Evolutionary conservation across 1,139 yeast genomes (phyloP), one percentile per base, ranked within the genome.

Genomic region (Scheffersomyces parashehatae): DNA sequence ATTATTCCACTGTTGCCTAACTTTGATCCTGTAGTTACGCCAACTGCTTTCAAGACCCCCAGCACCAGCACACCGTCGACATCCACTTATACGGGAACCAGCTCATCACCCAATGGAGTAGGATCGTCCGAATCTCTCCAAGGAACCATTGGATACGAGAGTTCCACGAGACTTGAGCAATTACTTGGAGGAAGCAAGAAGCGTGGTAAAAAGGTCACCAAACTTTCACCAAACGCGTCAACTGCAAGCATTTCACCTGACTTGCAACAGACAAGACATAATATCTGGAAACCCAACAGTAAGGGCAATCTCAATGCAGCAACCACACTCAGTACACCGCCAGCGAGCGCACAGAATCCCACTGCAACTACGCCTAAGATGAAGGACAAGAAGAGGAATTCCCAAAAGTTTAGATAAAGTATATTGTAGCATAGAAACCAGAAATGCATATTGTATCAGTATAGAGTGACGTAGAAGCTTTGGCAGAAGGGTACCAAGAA

Each of bases 141-240:
- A 35, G 37, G 47, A 20, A 47, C 37, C 37, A 30, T 41, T 32
- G 36, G 15, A 5, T 40, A 41, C 9, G 52, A 47, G 15, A 43
- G 30, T n/a, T 24, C 50, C 5, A 44, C 42, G 2, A 39, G 53
- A 54, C 60, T 68, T 40, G 73, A 67, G 44, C 57, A 55, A 37
- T 51, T 68, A 35, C 50, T 67, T 28, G 66, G 69, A 2, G 59
- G 55, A 32, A 55, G 59, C 34, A 69, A 67, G 51, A 62, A 62
- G 48, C 53, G 59, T 32, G 54, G 58, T 20, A 58, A 59, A 40
- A 57, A 56, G 36, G 46, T 48, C 4, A 46, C 48, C 28, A 55
- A 49, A 37, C 44, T 49, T 32, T 53, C 56, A 7, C 54, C 56
- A 4, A 50, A 41, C 31, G 47, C 43, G 30, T 42, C 52, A 31